phyloP scores from a whole-genome alignment of 2,329 filamentous ascomycete genomes.

The Macrophomina phaseolina region DNA sequence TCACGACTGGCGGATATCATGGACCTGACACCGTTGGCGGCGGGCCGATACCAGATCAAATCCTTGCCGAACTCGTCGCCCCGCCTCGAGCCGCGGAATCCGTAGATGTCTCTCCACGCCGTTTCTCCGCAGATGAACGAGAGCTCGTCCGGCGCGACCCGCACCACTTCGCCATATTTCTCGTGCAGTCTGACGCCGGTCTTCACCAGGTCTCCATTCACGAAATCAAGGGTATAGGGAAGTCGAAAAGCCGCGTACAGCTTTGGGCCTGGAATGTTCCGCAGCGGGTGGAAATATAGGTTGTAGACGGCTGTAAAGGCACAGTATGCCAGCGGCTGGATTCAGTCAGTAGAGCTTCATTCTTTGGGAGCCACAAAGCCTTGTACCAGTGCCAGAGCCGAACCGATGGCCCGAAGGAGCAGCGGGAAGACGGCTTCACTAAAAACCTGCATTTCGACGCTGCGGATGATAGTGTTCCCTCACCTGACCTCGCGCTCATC shows the following conservation, averaged over 20 bases:
- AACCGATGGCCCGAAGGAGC: neutral
- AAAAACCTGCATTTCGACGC: too few species aligned
- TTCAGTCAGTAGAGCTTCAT: neutral
- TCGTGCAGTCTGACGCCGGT: slow-evolving; percentile 43
- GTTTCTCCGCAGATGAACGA: slow-evolving; percentile 51
- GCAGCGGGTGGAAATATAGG: slow-evolving; percentile 52
- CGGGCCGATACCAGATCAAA: slow-evolving; percentile 35
- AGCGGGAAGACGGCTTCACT: too few species aligned
- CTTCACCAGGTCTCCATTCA: slow-evolving; percentile 36
- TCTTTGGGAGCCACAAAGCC: neutral
- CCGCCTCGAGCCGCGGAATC: slow-evolving; percentile 36
- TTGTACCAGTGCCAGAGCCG: neutral
- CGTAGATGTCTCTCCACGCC: slow-evolving; percentile 46
- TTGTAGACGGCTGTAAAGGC: slow-evolving; percentile 41
- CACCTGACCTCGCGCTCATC: too few species aligned
- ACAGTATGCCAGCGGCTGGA: slow-evolving; percentile 26
- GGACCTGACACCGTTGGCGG: slow-evolving; percentile 43
- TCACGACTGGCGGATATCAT: slow-evolving; percentile 47
- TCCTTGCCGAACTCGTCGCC: slow-evolving; percentile 37
- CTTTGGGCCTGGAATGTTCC: slow-evolving; percentile 52
- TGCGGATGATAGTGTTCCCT: too few species aligned
- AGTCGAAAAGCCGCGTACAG: slow-evolving; percentile 39
- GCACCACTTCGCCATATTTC: slow-evolving; percentile 50
- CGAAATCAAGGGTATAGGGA: slow-evolving; percentile 38
- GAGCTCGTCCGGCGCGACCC: slow-evolving; percentile 49